Conservation (phyloP, 2,329 filamentous ascomycete species). For the Fusarium palustre region DNA sequence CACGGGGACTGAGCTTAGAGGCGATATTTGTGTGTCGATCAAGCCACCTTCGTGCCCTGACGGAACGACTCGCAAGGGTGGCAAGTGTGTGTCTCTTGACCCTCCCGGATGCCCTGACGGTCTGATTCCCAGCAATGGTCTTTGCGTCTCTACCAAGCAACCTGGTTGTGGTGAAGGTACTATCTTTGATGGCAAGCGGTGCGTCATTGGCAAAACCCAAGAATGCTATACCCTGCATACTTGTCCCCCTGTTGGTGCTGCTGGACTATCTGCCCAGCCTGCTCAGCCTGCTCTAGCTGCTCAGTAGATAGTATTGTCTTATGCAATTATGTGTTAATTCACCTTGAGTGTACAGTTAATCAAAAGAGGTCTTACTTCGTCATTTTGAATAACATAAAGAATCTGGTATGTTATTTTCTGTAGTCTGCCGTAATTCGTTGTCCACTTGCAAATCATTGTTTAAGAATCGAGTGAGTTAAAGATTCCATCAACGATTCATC, state of each 20-base stretch:
- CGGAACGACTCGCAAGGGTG: slow-evolving; percentile 1
- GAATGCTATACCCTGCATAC: slow-evolving; percentile 24
- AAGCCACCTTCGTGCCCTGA: not conserved
- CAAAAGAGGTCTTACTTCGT: not conserved
- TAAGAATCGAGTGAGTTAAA: too few species aligned
- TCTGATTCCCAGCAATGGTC: not conserved
- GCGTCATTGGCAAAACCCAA: slow-evolving; percentile 14
- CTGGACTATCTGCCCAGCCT: not conserved
- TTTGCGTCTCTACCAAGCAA: slow-evolving; percentile 3
- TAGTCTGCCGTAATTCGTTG: too few species aligned
- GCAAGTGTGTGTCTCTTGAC: slow-evolving; percentile 2
- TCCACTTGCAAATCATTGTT: too few species aligned
- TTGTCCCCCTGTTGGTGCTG: slow-evolving; percentile 5
- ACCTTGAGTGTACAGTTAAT: not conserved
- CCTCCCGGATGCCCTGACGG: slow-evolving; percentile 3
- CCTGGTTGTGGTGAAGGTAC: slow-evolving; percentile 17
- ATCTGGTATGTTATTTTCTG: too few species aligned
- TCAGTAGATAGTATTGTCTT: not conserved
- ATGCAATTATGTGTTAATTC: not conserved
- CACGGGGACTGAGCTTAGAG: slow-evolving; percentile 8
- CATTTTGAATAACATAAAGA: too few species aligned
- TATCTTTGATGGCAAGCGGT: slow-evolving; percentile 21
- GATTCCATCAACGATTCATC: too few species aligned
- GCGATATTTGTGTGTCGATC: slow-evolving; percentile 12
- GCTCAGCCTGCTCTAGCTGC: not conserved